Conservation (phyloP, 1,284 basidiomycete species). For the Ganoderma lingzhi region DNA sequence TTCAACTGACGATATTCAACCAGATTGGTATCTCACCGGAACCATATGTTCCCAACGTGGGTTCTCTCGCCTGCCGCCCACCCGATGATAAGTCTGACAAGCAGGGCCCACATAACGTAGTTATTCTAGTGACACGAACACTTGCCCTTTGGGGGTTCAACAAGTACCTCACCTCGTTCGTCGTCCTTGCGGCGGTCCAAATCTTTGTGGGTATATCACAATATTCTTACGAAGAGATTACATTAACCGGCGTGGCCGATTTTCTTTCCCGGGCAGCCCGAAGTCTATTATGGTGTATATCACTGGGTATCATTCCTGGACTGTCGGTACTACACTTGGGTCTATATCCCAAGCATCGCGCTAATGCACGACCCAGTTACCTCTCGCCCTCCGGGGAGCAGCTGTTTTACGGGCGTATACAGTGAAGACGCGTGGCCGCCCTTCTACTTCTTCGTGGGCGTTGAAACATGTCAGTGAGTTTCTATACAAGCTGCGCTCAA, state of each 20-base stretch:
- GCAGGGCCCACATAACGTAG: neutral
- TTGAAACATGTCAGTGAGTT: neutral
- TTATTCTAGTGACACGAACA: neutral
- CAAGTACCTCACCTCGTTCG: neutral
- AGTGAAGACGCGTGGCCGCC: neutral
- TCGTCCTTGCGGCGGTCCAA: neutral
- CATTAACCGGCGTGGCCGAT: neutral
- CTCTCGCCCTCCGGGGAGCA: neutral
- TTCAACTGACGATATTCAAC: neutral
- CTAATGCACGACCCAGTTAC: neutral
- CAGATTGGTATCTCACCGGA: constrained; percentile 5
- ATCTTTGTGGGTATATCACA: neutral
- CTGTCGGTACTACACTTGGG: neutral
- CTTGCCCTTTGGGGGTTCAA: constrained; percentile 6
- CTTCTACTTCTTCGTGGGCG: neutral
- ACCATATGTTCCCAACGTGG: neutral
- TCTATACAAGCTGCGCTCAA: no score
- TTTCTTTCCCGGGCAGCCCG: neutral
- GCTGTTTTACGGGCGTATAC: neutral
- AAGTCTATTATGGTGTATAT: neutral
- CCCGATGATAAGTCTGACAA: neutral
- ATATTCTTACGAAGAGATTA: no score
- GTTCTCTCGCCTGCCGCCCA: neutral
- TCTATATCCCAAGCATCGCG: neutral
- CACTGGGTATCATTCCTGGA: neutral